phyloP scores from a whole-genome alignment of 352 stramenopile species.

The Thalassiosira exigua region DNA sequence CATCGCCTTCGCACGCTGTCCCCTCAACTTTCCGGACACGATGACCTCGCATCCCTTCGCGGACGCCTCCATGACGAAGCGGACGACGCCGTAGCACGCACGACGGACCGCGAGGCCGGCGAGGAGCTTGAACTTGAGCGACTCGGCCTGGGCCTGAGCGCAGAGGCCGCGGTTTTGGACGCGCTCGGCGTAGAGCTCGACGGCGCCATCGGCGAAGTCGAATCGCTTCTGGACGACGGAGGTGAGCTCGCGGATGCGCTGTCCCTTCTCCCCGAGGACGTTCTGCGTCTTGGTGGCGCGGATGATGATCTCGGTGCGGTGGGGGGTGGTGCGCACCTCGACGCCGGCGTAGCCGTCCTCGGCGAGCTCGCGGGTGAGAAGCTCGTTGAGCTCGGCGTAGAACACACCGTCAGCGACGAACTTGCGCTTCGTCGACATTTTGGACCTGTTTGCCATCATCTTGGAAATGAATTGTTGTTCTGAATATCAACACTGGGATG shows the following conservation, averaged over 20 bases:
- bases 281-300: slow-evolving; percentile 98
- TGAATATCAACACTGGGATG: too few species aligned
- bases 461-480: slow-evolving; percentile 31
- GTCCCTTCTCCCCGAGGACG: slow-evolving; percentile 99
- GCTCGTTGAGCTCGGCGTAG: slow-evolving; percentile 99
- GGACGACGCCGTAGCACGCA: slow-evolving; percentile 98
- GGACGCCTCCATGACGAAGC: slow-evolving; percentile 99
- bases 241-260: slow-evolving; percentile 98
- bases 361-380: slow-evolving; percentile 97
- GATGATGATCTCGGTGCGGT: slow-evolving; percentile 99
- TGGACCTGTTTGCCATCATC: slow-evolving; percentile 87
- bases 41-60: slow-evolving; percentile 99
- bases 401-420: slow-evolving; percentile 99
- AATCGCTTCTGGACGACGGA: slow-evolving; percentile 99
- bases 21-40: slow-evolving; percentile 98
- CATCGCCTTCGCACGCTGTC: slow-evolving; percentile 99
- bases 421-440: slow-evolving; percentile 99
- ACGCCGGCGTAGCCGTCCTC: slow-evolving; percentile 98
- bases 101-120: slow-evolving; percentile 97
- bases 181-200: slow-evolving; percentile 99
- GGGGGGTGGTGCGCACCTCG: slow-evolving; percentile 98
- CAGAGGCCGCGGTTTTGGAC: slow-evolving; percentile 98
- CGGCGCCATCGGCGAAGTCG: slow-evolving; percentile 86
- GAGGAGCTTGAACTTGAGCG: slow-evolving; percentile 99
- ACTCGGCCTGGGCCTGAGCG: slow-evolving; percentile 97